Percentiles rank a stretch among this genome's conserved stretches.
phyloP scores from a whole-genome alignment of 306 rosid genomes.

The Cicer judaicum region DNA sequence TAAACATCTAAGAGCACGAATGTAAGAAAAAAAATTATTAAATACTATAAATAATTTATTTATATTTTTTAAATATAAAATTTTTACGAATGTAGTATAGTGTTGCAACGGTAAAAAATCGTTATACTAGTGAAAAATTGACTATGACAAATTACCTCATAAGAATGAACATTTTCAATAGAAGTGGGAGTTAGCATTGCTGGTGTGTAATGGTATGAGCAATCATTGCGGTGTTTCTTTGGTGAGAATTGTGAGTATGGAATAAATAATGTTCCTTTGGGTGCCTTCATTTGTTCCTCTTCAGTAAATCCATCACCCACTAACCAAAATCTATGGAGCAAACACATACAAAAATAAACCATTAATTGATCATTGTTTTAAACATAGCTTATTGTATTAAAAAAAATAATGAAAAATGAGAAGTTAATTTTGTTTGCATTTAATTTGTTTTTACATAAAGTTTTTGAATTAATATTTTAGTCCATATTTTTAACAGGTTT shows the following conservation, averaged over 20 bases:
- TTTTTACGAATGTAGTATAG: too few relatives aligned
- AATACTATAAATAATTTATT: too few relatives aligned
- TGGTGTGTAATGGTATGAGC: conserved; percentile 68
- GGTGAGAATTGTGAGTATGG: conserved; percentile 86
- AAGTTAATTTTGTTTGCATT: too few relatives aligned
- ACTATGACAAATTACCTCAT: conserved; percentile 62
- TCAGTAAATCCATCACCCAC: conserved; percentile 69
- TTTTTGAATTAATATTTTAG: not conserved
- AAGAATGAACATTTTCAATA: conserved; percentile 66
- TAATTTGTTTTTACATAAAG: not conserved
- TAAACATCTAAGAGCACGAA: not conserved
- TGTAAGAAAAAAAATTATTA: too few relatives aligned
- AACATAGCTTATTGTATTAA: not conserved
- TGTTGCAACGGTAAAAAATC: too few relatives aligned
- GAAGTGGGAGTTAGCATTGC: conserved; percentile 65
- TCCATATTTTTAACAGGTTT: not conserved
- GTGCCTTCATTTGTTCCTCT: conserved; percentile 69
- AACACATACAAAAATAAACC: not conserved
- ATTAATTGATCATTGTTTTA: not conserved
- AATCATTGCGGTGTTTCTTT: conserved; percentile 65
- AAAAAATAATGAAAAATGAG: not conserved
- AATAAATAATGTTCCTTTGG: conserved; percentile 71
- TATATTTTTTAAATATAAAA: too few relatives aligned
- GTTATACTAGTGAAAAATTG: not conserved
- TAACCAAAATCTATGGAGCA: conserved; percentile 58